phyloP scores from a whole-genome alignment of 2,329 filamentous ascomycete species.

The Alternaria angustiovoidea region DNA sequence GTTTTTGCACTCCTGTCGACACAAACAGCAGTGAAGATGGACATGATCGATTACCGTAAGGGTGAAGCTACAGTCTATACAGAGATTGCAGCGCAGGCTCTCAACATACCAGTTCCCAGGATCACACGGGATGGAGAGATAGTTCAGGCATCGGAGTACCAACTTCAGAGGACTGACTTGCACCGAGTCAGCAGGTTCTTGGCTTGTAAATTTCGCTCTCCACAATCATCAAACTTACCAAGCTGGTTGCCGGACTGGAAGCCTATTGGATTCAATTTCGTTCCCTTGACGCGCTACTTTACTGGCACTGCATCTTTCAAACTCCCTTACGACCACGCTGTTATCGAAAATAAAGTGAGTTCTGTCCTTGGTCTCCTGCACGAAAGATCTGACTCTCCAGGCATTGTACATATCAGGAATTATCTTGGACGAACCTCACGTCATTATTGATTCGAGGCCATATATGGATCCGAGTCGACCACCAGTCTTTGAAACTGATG shows the following conservation, averaged over 20 bases:
- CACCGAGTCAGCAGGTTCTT: conserved; percentile 1
- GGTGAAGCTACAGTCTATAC: not conserved
- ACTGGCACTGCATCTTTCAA: not conserved
- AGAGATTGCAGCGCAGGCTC: not conserved
- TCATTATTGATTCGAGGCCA: too few relatives aligned
- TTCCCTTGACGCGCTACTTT: conserved; percentile 5
- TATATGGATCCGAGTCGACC: too few relatives aligned
- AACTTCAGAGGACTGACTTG: not conserved
- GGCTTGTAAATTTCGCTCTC: not conserved
- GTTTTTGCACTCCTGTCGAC: conserved; percentile 19
- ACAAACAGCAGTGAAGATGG: conserved; percentile 7
- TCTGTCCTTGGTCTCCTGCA: not conserved
- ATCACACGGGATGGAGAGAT: not conserved
- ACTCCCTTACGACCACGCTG: not conserved
- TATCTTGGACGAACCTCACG: too few relatives aligned
- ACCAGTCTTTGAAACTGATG: too few relatives aligned
- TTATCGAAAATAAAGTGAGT: not conserved
- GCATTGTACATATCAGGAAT: too few relatives aligned
- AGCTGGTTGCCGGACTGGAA: conserved; percentile 24
- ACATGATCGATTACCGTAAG: conserved; percentile 11
- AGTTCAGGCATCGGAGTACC: not conserved
- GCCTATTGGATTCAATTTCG: conserved; percentile 6
- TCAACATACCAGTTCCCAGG: not conserved
- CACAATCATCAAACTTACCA: conserved; percentile 2
- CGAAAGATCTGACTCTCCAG: too few relatives aligned